Conservation (phyloP, 2,329 filamentous ascomycete species). For the Clathrospora elynae region DNA sequence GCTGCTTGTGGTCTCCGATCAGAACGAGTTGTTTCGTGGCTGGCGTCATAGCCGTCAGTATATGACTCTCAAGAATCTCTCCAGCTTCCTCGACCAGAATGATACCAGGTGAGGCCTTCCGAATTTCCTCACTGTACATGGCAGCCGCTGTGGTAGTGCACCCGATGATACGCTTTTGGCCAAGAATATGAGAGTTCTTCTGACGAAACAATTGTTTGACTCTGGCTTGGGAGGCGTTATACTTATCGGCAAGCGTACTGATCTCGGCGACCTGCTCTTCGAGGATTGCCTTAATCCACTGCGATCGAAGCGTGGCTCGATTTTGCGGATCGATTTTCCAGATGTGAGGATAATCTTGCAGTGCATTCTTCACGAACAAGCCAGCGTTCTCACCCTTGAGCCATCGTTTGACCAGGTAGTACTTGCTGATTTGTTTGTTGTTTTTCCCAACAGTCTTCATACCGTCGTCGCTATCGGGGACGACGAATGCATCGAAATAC, state of each 20-base stretch:
- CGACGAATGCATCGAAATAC: slow-evolving; percentile 63
- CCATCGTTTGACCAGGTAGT: slow-evolving; percentile 65
- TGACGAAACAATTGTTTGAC: slow-evolving; percentile 43
- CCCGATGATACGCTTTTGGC: slow-evolving; percentile 65
- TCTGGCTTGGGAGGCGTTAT: slow-evolving; percentile 51
- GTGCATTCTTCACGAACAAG: slow-evolving; percentile 44
- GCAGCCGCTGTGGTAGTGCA: slow-evolving; percentile 75
- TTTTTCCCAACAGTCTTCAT: slow-evolving; percentile 55
- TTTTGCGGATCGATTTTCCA: slow-evolving; percentile 58
- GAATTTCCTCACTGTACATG: slow-evolving; percentile 62
- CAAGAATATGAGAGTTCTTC: slow-evolving; percentile 48
- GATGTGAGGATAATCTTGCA: slow-evolving; percentile 42
- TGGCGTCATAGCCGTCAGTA: slow-evolving; percentile 63
- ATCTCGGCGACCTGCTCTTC: slow-evolving; percentile 59
- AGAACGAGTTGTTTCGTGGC: slow-evolving; percentile 67
- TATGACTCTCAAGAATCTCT: slow-evolving; percentile 72
- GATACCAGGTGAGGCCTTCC: slow-evolving; percentile 61
- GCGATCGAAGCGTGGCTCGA: slow-evolving; percentile 43
- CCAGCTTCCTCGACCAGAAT: slow-evolving; percentile 74
- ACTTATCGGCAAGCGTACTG: slow-evolving; percentile 45
- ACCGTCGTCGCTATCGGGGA: slow-evolving; percentile 55
- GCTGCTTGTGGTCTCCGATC: slow-evolving; percentile 75
- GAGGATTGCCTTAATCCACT: slow-evolving; percentile 44
- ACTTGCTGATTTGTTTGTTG: slow-evolving; percentile 52
- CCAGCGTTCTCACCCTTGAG: slow-evolving; percentile 53